Percentiles rank a stretch among this genome's conserved stretches.
Conservation (phyloP, 2,329 filamentous ascomycete genomes). For the Rutstroemia sp. region DNA sequence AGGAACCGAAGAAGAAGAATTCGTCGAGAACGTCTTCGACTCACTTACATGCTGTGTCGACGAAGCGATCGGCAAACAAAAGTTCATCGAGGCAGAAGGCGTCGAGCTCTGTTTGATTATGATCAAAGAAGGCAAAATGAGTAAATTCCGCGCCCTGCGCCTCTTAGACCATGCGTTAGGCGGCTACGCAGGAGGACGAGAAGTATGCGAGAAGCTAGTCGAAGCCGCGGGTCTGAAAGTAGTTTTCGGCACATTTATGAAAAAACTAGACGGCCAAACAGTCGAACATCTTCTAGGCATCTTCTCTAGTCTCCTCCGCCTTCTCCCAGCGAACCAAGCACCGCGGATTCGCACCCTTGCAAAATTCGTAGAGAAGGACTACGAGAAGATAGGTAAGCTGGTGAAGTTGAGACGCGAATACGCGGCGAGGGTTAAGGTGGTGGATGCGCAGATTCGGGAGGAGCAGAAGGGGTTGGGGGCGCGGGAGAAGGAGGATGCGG, state of each 20-base stretch:
- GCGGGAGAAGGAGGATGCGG: constrained; percentile 54
- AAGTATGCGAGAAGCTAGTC: constrained; percentile 69
- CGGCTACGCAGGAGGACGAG: constrained; percentile 41
- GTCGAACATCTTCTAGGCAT: constrained; percentile 80
- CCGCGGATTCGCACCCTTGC: constrained; percentile 77
- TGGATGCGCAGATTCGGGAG: constrained; percentile 54
- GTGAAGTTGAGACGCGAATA: constrained; percentile 67
- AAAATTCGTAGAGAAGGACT: constrained; percentile 94
- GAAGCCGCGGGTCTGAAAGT: constrained; percentile 80
- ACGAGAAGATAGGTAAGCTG: constrained; percentile 73
- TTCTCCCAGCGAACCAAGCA: constrained; percentile 69
- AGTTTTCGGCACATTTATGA: constrained; percentile 82
- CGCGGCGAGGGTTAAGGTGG: constrained; percentile 49
- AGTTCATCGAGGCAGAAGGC: constrained; percentile 84
- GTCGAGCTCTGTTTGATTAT: constrained; percentile 88
- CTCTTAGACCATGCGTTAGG: constrained; percentile 76
- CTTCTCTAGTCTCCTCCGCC: constrained; percentile 73
- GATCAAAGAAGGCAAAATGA: constrained; percentile 80
- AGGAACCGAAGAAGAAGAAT: constrained; percentile 87
- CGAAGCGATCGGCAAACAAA: constrained; percentile 64
- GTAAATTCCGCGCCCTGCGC: constrained; percentile 69
- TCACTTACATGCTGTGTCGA: constrained; percentile 74
- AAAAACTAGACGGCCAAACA: constrained; percentile 59
- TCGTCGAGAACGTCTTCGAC: constrained; percentile 90
- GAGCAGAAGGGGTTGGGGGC: constrained; percentile 47